Evolutionary conservation across 2,329 filamentous ascomycete genomes (phyloP).

Genomic region (Pseudocercospora fuligena): DNA sequence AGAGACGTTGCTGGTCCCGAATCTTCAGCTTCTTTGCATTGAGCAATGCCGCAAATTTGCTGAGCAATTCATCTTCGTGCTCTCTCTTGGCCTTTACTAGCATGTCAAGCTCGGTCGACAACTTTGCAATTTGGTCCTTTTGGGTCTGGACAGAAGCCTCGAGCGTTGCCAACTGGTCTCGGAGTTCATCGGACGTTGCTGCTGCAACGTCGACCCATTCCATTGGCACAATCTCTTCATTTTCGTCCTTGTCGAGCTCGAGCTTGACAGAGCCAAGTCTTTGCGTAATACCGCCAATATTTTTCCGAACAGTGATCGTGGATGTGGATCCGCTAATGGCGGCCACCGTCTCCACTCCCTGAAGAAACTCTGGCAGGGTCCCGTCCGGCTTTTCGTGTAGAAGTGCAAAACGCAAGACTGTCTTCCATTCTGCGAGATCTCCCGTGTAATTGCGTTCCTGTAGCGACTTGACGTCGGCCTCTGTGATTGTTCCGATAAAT

Average conservation of each 20-base stretch:
- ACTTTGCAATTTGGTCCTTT: slow-evolving; percentile 61
- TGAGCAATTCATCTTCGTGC: slow-evolving; percentile 68
- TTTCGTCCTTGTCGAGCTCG: slow-evolving; percentile 51
- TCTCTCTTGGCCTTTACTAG: slow-evolving; percentile 68
- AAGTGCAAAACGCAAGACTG: slow-evolving; percentile 63
- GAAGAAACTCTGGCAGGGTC: slow-evolving; percentile 51
- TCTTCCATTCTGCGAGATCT: slow-evolving; percentile 69
- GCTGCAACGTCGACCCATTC: slow-evolving; percentile 71
- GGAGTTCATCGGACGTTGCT: slow-evolving; percentile 50
- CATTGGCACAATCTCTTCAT: slow-evolving; percentile 65
- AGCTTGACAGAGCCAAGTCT: slow-evolving; percentile 69
- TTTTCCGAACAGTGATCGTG: slow-evolving; percentile 68
- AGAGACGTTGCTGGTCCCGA: slow-evolving; percentile 69
- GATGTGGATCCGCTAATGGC: slow-evolving; percentile 59
- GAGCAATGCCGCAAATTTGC: slow-evolving; percentile 71
- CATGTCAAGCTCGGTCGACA: slow-evolving; percentile 68
- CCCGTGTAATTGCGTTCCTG: slow-evolving; percentile 61
- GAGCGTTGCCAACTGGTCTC: slow-evolving; percentile 48
- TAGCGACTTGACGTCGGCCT: slow-evolving; percentile 59
- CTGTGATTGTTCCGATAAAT: slow-evolving; percentile 65
- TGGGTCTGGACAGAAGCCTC: slow-evolving; percentile 48
- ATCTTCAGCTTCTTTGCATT: slow-evolving; percentile 85
- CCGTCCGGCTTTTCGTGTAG: slow-evolving; percentile 49
- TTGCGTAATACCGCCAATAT: slow-evolving; percentile 72
- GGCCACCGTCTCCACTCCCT: slow-evolving; percentile 64